A percentile compares a stretch with the other conserved stretches of the same genome.
Conservation (phyloP, 1,139 yeast species). For the Candida sojae region DNA sequence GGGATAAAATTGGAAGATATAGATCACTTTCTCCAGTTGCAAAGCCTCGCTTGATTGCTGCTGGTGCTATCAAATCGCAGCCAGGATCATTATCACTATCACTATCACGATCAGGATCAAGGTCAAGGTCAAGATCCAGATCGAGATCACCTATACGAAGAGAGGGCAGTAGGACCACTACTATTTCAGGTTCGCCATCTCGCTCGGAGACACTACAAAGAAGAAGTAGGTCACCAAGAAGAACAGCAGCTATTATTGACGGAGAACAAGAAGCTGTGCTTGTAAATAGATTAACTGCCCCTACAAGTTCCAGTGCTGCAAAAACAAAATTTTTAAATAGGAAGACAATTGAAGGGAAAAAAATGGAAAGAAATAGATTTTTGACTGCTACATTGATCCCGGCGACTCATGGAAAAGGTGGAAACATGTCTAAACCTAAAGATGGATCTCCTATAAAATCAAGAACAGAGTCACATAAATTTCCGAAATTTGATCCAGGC, state of each 20-base stretch:
- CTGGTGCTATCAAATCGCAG: neutral
- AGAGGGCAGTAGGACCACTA: neutral
- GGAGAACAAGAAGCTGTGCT: slow-evolving; percentile 4
- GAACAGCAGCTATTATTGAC: neutral
- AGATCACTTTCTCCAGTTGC: slow-evolving; percentile 12
- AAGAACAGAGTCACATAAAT: neutral
- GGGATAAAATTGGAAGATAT: slow-evolving; percentile 10
- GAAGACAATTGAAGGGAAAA: slow-evolving; percentile 7
- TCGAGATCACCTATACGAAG: slow-evolving; percentile 4
- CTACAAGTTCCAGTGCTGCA: slow-evolving; percentile 34
- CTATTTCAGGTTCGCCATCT: slow-evolving; percentile 3
- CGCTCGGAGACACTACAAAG: neutral
- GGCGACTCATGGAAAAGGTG: neutral
- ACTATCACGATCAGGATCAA: neutral
- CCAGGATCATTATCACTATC: neutral
- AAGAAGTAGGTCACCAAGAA: slow-evolving; percentile 2
- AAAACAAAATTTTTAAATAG: slow-evolving; percentile 15
- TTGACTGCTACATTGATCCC: slow-evolving; percentile 36
- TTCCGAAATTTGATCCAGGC: slow-evolving; percentile 17
- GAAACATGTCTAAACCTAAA: neutral
- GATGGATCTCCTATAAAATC: slow-evolving; percentile 7
- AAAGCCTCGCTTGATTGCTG: neutral
- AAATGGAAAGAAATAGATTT: slow-evolving; percentile 28
- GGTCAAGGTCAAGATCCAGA: neutral
- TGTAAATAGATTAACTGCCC: slow-evolving; percentile 23